These are phyloP conservation scores for Amanita exitialis DNA, from an alignment of 768 basidiomycete species.

Conservation along the genomic window DNA sequence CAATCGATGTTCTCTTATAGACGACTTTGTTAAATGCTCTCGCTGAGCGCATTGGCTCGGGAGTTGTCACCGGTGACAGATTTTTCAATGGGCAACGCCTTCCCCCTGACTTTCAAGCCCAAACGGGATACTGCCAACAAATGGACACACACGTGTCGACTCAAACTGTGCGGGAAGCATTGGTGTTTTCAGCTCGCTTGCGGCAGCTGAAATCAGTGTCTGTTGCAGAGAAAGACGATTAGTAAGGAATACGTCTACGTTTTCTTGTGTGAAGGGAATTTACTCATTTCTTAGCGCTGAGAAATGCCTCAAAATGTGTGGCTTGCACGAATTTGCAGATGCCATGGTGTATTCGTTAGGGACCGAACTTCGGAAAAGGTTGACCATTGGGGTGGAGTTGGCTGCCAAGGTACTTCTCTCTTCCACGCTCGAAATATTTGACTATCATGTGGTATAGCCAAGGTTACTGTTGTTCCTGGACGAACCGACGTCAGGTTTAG, in stretches of 20 bases:
- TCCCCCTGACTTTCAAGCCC: constrained; percentile 51
- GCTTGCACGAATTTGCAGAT: constrained; percentile 49
- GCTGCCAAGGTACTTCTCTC: constrained; percentile 61
- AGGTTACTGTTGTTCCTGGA: constrained; percentile 77
- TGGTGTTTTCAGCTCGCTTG: constrained; percentile 70
- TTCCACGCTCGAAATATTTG: not conserved
- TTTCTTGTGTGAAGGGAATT: constrained; percentile 8
- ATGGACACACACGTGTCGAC: constrained; percentile 71
- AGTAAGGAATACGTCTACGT: constrained; percentile 32
- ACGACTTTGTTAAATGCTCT: constrained; percentile 53
- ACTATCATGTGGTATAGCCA: constrained; percentile 34
- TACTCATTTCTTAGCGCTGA: constrained; percentile 22
- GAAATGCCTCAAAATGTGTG: constrained; percentile 53
- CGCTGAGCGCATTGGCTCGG: constrained; percentile 36
- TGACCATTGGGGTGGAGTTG: constrained; percentile 82
- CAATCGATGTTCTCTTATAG: constrained; percentile 15
- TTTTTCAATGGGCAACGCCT: constrained; percentile 45
- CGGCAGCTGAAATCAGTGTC: constrained; percentile 65
- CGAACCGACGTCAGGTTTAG: constrained; percentile 83
- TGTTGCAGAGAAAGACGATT: constrained; percentile 63
- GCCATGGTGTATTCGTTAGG: constrained; percentile 59
- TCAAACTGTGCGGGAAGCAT: constrained; percentile 71
- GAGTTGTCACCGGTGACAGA: constrained; percentile 39
- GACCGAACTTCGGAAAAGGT: constrained; percentile 68
- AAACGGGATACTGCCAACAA: constrained; percentile 83